phyloP scores from a whole-genome alignment of 2,329 filamentous ascomycete species.

The Aspergillus neotritici region DNA sequence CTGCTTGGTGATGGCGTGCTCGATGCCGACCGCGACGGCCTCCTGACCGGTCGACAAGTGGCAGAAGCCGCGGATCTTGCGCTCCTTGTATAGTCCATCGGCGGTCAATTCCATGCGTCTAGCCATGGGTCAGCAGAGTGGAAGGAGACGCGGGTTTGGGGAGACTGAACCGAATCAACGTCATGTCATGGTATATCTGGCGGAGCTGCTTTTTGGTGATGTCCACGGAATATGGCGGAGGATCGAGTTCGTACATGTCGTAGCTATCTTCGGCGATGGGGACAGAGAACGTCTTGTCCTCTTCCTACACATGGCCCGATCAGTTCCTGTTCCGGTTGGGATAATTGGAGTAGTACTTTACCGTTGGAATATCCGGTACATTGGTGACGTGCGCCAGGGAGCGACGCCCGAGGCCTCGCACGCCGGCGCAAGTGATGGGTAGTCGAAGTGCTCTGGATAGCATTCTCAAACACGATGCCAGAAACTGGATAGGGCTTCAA shows the following conservation, averaged over 20 bases:
- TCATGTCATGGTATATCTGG: constrained; percentile 97
- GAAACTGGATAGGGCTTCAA: too few relatives aligned
- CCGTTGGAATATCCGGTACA: constrained; percentile 10
- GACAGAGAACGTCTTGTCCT: constrained; percentile 81
- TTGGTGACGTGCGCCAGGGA: constrained; percentile 14
- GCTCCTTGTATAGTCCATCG: constrained; percentile 96
- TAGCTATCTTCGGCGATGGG: constrained; percentile 91
- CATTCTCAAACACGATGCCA: too few relatives aligned
- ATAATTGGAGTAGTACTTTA: constrained; percentile 2
- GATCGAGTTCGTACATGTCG: constrained; percentile 95
- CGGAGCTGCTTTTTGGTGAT: constrained; percentile 93
- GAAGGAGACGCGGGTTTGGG: background rate
- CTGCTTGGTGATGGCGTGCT: constrained; percentile 80
- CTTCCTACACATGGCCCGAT: constrained; percentile 54
- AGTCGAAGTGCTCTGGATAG: too few relatives aligned
- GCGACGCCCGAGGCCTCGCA: constrained; percentile 3
- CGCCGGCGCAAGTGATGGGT: too few relatives aligned
- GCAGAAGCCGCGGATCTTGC: constrained; percentile 98
- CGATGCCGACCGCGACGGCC: constrained; percentile 90
- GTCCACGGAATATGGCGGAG: constrained; percentile 79
- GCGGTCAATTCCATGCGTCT: constrained; percentile 98
- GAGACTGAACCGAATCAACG: constrained; percentile 62
- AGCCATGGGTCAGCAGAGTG: background rate
- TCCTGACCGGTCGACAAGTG: constrained; percentile 95
- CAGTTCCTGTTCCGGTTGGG: background rate